These are phyloP conservation scores for Ormosia emarginata DNA, from an alignment of 306 rosid genomes.

Conservation along the genomic window DNA sequence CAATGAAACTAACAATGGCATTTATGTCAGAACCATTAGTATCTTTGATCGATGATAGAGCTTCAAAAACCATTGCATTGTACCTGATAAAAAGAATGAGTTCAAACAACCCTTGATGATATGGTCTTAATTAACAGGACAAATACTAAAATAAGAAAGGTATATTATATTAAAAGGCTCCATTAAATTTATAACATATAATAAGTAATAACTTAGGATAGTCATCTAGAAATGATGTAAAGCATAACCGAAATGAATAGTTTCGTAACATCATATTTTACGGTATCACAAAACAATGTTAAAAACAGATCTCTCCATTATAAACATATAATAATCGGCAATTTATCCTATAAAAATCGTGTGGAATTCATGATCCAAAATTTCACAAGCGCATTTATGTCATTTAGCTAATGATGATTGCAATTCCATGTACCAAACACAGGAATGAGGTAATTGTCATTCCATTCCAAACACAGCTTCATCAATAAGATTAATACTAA, in stretches of 20 bases:
- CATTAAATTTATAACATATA: not conserved
- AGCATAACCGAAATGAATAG: not conserved
- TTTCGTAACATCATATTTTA: not conserved
- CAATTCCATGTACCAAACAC: too few species aligned
- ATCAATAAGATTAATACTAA: too few species aligned
- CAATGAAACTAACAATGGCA: conserved; percentile 67
- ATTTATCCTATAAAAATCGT: not conserved
- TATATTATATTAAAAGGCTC: not conserved
- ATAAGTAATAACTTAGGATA: not conserved
- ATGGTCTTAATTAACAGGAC: not conserved
- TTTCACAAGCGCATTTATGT: too few species aligned
- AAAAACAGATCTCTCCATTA: not conserved
- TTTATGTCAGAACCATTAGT: conserved; percentile 65
- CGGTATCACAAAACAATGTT: not conserved
- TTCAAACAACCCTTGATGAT: not conserved
- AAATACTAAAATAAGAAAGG: not conserved
- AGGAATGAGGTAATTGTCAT: too few species aligned
- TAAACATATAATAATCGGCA: not conserved
- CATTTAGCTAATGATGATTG: too few species aligned
- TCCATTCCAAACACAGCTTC: too few species aligned
- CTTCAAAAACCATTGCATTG: conserved; percentile 71
- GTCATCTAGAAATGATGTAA: not conserved
- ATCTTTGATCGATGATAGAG: conserved; percentile 59
- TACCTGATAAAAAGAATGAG: conserved; percentile 46
- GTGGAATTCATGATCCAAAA: not conserved